Conservation (phyloP, 805 yeast species). For the Isabelozyma rhagii region DNA sequence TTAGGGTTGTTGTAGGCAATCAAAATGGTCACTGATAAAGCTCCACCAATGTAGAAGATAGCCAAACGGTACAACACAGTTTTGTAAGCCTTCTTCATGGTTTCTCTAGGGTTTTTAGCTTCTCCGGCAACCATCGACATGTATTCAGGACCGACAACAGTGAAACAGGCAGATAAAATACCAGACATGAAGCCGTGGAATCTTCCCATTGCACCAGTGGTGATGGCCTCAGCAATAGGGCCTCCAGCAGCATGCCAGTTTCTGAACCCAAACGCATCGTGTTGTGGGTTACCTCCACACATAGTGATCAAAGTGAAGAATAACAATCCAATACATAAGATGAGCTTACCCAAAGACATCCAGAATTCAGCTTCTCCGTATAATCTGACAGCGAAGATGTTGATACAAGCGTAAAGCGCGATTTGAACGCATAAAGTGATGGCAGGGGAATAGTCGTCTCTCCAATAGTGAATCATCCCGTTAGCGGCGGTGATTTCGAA, state of each 20-base stretch:
- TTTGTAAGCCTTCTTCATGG: constrained; percentile 38
- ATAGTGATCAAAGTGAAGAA: constrained; percentile 32
- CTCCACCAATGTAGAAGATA: constrained; percentile 43
- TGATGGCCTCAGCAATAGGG: constrained; percentile 34
- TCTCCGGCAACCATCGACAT: constrained; percentile 45
- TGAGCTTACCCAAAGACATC: constrained; percentile 37
- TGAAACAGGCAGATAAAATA: constrained; percentile 34
- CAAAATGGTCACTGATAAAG: constrained; percentile 39
- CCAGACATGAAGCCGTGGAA: constrained; percentile 43
- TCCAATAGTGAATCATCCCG: constrained; percentile 53
- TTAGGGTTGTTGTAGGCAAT: constrained; percentile 32
- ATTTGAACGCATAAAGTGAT: constrained; percentile 43
- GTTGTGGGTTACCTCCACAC: constrained; percentile 37
- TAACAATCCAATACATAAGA: constrained; percentile 37
- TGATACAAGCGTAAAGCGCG: constrained; percentile 39
- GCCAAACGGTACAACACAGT: constrained; percentile 43
- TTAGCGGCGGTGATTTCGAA: constrained; percentile 49
- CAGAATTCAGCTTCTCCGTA: constrained; percentile 53
- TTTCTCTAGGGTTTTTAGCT: constrained; percentile 38
- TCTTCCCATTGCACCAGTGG: constrained; percentile 35
- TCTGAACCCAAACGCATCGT: constrained; percentile 33
- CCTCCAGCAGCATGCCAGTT: constrained; percentile 36
- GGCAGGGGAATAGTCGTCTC: constrained; percentile 47
- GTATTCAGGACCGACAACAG: constrained; percentile 44
- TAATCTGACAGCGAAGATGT: constrained; percentile 45